Conservation (phyloP, 164 flowering plant species). For the Stephania cephalantha region DNA sequence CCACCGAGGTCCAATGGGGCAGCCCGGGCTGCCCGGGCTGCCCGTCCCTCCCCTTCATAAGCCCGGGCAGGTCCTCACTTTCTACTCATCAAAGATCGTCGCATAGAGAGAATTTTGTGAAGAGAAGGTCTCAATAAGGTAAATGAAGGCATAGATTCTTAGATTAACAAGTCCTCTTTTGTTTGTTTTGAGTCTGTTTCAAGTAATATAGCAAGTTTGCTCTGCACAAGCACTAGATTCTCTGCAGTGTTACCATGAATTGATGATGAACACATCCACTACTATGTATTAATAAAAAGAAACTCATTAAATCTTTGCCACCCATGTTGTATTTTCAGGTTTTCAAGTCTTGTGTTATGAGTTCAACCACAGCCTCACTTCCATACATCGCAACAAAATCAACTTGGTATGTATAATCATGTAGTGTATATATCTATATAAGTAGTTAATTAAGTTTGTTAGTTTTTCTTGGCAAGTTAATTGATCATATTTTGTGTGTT, state of each 20-base stretch:
- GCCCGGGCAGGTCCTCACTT: conserved; percentile 7
- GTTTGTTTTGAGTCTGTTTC: neutral
- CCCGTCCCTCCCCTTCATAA: conserved; percentile 6
- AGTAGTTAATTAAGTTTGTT: neutral
- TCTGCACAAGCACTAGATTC: neutral
- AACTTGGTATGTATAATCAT: neutral
- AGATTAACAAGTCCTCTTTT: neutral
- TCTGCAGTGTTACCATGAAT: neutral
- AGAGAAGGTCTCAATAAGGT: conserved; percentile 23
- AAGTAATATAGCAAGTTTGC: neutral
- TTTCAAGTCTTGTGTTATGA: neutral
- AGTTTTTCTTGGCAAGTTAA: neutral
- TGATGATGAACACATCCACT: too few relatives aligned
- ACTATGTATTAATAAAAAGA: too few relatives aligned
- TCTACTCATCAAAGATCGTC: conserved; percentile 18
- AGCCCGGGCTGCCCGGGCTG: neutral
- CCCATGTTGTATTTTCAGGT: neutral
- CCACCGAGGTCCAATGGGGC: conserved; percentile 27
- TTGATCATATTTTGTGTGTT: neutral
- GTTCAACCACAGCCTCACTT: neutral
- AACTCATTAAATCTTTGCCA: too few relatives aligned
- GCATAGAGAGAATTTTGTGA: conserved; percentile 2
- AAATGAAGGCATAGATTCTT: conserved; percentile 3
- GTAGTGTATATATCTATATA: neutral
- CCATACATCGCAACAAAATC: neutral